Percentiles rank a stretch among this genome's conserved stretches.
These are phyloP conservation scores for Populus hybrid DNA, from an alignment of 441 rosid species.

Conservation along the genomic window DNA sequence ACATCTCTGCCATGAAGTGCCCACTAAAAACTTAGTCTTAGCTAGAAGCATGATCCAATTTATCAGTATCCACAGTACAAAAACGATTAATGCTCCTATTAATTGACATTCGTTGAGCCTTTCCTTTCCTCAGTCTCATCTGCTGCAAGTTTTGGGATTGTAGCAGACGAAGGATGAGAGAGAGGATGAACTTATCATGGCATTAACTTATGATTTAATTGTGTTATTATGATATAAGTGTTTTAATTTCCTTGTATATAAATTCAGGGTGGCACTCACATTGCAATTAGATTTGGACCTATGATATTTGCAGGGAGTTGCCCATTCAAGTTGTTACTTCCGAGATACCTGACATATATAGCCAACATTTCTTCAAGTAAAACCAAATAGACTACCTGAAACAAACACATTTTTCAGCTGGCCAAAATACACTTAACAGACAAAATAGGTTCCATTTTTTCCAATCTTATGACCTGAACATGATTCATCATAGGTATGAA, in stretches of 20 bases:
- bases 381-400: slow-evolving; percentile 12
- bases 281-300: slow-evolving; percentile 33
- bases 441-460: neutral
- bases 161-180: neutral
- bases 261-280: slow-evolving; percentile 30
- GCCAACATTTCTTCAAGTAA: neutral
- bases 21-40: neutral
- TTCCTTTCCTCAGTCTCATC: neutral
- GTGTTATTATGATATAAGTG: no score
- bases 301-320: slow-evolving; percentile 38
- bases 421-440: neutral
- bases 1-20: slow-evolving; percentile 40
- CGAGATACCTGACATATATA: slow-evolving; percentile 42
- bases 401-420: no score
- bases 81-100: neutral
- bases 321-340: slow-evolving; percentile 47
- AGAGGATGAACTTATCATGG: neutral
- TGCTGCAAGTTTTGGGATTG: neutral
- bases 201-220: neutral
- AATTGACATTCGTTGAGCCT: neutral
- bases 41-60: neutral
- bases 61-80: neutral
- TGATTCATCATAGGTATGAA: neutral
- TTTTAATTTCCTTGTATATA: no score
- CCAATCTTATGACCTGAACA: neutral